Evolutionary conservation across 2,329 filamentous ascomycete genomes (phyloP).

Genomic region (Aspergillus fumigatiaffinis): DNA sequence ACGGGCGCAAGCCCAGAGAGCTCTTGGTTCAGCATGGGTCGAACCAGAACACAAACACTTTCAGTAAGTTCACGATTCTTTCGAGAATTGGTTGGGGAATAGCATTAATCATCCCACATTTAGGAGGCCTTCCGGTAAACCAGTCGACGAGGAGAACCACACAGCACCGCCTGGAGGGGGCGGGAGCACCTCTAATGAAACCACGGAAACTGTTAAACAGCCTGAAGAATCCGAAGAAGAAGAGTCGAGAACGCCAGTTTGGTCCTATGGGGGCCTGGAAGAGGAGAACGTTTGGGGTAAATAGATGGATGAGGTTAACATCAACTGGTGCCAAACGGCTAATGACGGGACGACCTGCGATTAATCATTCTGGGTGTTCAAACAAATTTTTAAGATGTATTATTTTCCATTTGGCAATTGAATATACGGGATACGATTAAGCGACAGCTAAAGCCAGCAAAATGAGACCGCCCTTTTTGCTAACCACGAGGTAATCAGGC

Average conservation of each 20-base stretch:
- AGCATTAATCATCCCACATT: constrained; percentile 2
- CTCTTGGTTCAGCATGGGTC: constrained; percentile 60
- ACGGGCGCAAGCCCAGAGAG: constrained; percentile 58
- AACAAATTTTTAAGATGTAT: not conserved
- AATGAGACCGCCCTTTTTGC: not conserved
- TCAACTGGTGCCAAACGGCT: not conserved
- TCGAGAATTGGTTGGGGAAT: not conserved
- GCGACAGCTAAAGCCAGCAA: not conserved
- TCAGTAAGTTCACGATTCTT: constrained; percentile 23
- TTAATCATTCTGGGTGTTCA: not conserved
- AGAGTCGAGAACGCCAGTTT: constrained; percentile 15
- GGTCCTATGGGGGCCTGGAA: constrained; percentile 30
- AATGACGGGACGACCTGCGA: not conserved
- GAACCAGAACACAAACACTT: constrained; percentile 37
- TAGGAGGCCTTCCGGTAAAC: constrained; percentile 30
- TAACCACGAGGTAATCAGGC: not conserved
- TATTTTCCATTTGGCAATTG: not conserved
- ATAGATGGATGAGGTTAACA: constrained; percentile 11
- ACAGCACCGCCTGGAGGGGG: constrained; percentile 4
- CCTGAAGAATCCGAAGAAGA: constrained; percentile 7
- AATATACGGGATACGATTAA: not conserved
- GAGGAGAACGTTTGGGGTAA: constrained; percentile 37
- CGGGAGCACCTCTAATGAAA: constrained; percentile 10
- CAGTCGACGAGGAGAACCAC: constrained; percentile 23
- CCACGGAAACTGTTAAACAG: constrained; percentile 7